Percentiles rank a stretch among this genome's conserved stretches.
Conservation (phyloP, 148 eudicot species). For the Drosera capensis region DNA sequence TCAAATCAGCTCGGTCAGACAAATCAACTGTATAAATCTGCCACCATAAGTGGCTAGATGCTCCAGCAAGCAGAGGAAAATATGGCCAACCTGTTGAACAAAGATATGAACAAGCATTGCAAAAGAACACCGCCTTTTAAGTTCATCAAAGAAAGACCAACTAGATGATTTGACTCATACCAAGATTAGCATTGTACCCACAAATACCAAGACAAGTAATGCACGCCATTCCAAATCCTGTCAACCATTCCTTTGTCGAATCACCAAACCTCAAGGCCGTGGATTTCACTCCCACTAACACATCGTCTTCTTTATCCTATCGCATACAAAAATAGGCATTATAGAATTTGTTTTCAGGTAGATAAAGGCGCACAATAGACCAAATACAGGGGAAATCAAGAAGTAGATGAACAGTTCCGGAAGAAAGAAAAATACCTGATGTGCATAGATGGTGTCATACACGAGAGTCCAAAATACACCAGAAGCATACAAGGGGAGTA, state of each 20-base stretch:
- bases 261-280: slow-evolving; percentile 92
- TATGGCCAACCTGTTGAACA: slow-evolving; percentile 70
- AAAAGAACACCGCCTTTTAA: too few relatives aligned
- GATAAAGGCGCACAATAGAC: background rate
- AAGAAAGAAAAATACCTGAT: slow-evolving; percentile 50
- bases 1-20: slow-evolving; percentile 69
- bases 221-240: slow-evolving; percentile 74
- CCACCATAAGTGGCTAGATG: slow-evolving; percentile 70
- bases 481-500: slow-evolving; percentile 70
- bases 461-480: slow-evolving; percentile 93
- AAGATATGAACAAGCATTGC: background rate
- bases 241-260: slow-evolving; percentile 60
- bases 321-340: background rate
- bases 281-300: slow-evolving; percentile 86
- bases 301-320: slow-evolving; percentile 88
- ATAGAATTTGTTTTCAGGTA: background rate
- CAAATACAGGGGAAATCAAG: background rate
- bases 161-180: slow-evolving; percentile 28
- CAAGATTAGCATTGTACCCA: slow-evolving; percentile 66
- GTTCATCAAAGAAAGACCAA: too few relatives aligned
- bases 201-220: slow-evolving; percentile 61
- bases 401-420: background rate
- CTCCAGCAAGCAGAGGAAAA: slow-evolving; percentile 49
- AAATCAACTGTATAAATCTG: slow-evolving; percentile 72
- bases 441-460: slow-evolving; percentile 96